These are phyloP conservation scores for Antitrichia curtipendula DNA, from an alignment of 225 moss, liverwort and hornwort genomes.

Conservation along the genomic window DNA sequence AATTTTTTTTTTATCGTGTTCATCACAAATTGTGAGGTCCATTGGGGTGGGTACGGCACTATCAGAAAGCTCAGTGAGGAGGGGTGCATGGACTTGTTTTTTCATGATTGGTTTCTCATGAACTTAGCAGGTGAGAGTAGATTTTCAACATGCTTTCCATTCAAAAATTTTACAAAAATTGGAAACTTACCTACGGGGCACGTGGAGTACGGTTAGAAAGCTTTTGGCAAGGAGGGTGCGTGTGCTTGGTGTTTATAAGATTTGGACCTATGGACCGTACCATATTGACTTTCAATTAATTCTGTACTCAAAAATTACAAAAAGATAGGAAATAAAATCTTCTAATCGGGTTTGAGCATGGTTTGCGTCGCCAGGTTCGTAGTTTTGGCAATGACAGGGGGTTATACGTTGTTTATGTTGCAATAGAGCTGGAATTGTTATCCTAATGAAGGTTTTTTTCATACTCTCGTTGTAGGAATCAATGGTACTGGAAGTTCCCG, in stretches of 20 bases:
- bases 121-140: neutral
- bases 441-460: neutral
- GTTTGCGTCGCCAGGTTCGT: neutral
- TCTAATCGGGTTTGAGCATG: neutral
- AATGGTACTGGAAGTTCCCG: neutral
- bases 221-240: neutral
- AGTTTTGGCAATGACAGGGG: neutral
- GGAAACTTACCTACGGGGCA: neutral
- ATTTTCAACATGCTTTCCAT: neutral
- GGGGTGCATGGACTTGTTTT: neutral
- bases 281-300: neutral
- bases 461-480: neutral
- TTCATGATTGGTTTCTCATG: neutral
- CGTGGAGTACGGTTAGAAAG: no score
- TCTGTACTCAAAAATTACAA: neutral
- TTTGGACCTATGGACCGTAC: neutral
- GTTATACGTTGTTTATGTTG: neutral
- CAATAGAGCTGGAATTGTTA: neutral
- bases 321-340: neutral
- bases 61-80: neutral
- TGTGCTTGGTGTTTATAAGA: neutral
- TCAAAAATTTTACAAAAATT: neutral
- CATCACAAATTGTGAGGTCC: neutral
- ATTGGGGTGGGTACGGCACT: neutral
- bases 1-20: neutral